These are phyloP conservation scores for Cucurbita maxima DNA, from an alignment of 306 rosid genomes.

Conservation along the genomic window DNA sequence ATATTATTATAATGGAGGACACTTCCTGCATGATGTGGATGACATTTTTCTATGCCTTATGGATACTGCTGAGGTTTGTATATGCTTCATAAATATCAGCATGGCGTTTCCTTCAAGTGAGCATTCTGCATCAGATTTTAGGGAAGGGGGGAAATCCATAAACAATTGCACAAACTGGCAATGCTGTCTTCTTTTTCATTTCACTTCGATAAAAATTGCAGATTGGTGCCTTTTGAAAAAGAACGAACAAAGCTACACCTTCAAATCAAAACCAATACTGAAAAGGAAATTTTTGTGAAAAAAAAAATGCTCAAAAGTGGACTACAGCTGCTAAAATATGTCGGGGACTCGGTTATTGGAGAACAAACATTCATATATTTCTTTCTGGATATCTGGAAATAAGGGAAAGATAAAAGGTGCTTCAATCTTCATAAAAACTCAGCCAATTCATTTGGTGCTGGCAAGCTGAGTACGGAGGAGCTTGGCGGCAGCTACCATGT, in stretches of 20 bases:
- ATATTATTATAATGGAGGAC: neutral
- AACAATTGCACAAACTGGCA: neutral
- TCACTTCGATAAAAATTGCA: neutral
- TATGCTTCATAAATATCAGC: neutral
- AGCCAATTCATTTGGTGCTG: conserved; percentile 29
- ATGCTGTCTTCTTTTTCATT: neutral
- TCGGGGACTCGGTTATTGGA: neutral
- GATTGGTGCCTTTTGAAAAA: neutral
- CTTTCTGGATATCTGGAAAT: neutral
- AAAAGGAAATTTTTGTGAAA: neutral
- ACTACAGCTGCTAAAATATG: neutral
- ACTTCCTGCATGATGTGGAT: conserved; percentile 3
- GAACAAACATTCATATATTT: neutral
- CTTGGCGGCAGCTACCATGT: conserved; percentile 79
- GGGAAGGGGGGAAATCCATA: neutral
- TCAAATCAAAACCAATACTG: neutral
- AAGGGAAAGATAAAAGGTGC: neutral
- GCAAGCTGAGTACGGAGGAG: conserved; percentile 48
- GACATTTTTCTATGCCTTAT: neutral
- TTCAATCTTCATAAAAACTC: neutral
- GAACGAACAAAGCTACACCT: neutral
- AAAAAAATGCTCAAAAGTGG: neutral
- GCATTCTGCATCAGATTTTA: neutral
- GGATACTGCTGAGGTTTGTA: neutral
- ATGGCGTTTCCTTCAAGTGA: neutral